A percentile compares a stretch with the other conserved stretches of the same genome.
Evolutionary conservation across 768 basidiomycete genomes (phyloP).

Genomic region (Galerina marginata): DNA sequence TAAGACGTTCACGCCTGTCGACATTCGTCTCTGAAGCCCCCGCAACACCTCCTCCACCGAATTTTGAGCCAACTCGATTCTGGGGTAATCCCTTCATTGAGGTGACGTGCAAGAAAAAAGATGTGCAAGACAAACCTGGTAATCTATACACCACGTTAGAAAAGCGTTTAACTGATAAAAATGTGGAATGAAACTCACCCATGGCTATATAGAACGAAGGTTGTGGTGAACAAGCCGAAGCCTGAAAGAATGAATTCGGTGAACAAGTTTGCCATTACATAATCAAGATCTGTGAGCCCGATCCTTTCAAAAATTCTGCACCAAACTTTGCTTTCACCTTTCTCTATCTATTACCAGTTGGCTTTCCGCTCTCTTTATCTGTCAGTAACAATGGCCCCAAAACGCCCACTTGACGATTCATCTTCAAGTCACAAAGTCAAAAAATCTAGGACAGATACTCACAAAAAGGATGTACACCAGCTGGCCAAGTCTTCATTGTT

Average conservation of each 20-base stretch:
- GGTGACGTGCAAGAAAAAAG: not conserved
- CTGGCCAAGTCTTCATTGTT: constrained; percentile 33
- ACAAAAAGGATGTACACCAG: constrained; percentile 22
- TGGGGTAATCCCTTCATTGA: constrained; percentile 36
- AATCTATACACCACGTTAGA: constrained; percentile 50
- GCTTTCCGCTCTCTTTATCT: too few relatives aligned
- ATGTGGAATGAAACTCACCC: constrained; percentile 37
- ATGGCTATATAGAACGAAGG: constrained; percentile 23
- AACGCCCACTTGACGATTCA: constrained; percentile 65
- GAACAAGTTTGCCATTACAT: constrained; percentile 14
- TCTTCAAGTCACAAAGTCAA: constrained; percentile 57
- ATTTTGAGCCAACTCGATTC: constrained; percentile 96
- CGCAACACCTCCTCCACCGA: constrained; percentile 95
- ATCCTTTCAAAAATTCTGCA: constrained; percentile 32
- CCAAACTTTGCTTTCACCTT: constrained; percentile 5
- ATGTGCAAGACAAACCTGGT: constrained; percentile 53
- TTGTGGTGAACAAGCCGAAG: not conserved
- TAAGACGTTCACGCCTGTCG: constrained; percentile 90
- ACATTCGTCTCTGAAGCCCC: constrained; percentile 95
- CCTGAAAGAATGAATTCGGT: not conserved
- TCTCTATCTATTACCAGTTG: constrained; percentile 32
- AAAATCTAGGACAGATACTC: constrained; percentile 57
- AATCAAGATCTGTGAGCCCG: constrained; percentile 30
- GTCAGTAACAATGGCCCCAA: constrained; percentile 54
- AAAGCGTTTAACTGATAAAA: not conserved